Base-by-base conservation (phyloP, 2,329 filamentous ascomycete genomes). In the Leptographium flavum region DNA sequence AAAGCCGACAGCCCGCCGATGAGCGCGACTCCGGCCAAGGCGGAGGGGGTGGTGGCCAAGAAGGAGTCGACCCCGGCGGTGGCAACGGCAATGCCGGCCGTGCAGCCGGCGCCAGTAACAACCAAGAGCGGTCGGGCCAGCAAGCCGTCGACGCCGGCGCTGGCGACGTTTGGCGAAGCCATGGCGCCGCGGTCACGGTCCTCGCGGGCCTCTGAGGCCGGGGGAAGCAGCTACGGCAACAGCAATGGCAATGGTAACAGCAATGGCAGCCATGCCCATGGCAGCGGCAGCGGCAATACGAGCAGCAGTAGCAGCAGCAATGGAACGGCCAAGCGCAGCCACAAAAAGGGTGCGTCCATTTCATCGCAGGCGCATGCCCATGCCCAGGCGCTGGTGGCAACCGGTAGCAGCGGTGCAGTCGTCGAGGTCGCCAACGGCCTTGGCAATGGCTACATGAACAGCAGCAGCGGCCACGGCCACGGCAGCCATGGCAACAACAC, bases 71-170 rank as follows among this genome's bases (percentile, higher is more conserved):
- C 60, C 36, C 60, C 64, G 25, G 59, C 64, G 9, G 58, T 63
- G 40, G 57, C 61, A 22, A 30, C 32, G 61, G 62, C 23, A 15
- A 11, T 23, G 4, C 22, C 31, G 39, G 39, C 11, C 15, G 37
- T 38, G 15, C 43, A 3, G 32, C 35, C 27, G 5, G 45, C 42
- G 39, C 47, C 31, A 59, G 62, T 31, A 1, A 64, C 64, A 41
- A 80, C 76, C 1, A 81, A 81, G 61, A 80, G 75, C 49, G 77
- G 77, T 3, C 67, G 77, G 46, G 74, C 77, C 11, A 81, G 76
- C 58, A 81, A 81, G 57, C 77, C 76, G 2, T 81, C 76, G 4
- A 81, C 78, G 2, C 78, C 77, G 14, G 73, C 76, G 3, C 55
- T 79, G 42, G 67, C 71, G 5, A 73, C 68, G 3, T 79, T 81